Conservation (phyloP, 2,329 filamentous ascomycete genomes). For the Colletotrichum salicis region DNA sequence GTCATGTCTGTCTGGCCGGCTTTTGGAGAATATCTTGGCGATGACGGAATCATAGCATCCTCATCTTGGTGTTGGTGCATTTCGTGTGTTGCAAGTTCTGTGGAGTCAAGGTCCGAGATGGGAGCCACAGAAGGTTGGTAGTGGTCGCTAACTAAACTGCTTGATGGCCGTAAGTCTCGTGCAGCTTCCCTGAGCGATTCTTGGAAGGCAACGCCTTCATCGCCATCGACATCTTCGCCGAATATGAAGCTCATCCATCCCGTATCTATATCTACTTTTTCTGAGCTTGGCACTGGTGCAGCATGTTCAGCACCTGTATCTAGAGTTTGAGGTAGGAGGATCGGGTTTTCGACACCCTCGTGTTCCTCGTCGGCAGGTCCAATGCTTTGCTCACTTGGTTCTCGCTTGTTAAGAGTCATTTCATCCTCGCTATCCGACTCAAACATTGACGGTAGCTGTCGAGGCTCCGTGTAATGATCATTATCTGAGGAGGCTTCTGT, state of each 20-base stretch:
- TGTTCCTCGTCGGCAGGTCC: no score
- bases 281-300: neutral
- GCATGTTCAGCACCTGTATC: neutral
- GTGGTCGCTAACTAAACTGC: neutral
- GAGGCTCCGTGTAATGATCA: neutral
- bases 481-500: neutral
- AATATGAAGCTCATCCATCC: conserved; percentile 34
- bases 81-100: conserved; percentile 2
- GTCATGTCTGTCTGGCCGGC: neutral
- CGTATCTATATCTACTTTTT: neutral
- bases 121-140: neutral
- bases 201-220: neutral
- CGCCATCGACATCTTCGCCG: conserved; percentile 10
- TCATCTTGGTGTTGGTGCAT: neutral
- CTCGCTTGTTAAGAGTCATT: neutral
- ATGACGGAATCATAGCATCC: neutral
- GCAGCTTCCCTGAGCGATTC: conserved; percentile 24
- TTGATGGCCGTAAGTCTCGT: conserved; percentile 17
- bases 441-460: neutral
- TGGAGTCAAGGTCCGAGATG: neutral
- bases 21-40: neutral
- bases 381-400: neutral
- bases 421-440: neutral
- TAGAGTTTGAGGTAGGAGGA: neutral
- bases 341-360: neutral